phyloP scores from a whole-genome alignment of 2,329 filamentous ascomycete genomes.

The Sphaerulina vaccinii region DNA sequence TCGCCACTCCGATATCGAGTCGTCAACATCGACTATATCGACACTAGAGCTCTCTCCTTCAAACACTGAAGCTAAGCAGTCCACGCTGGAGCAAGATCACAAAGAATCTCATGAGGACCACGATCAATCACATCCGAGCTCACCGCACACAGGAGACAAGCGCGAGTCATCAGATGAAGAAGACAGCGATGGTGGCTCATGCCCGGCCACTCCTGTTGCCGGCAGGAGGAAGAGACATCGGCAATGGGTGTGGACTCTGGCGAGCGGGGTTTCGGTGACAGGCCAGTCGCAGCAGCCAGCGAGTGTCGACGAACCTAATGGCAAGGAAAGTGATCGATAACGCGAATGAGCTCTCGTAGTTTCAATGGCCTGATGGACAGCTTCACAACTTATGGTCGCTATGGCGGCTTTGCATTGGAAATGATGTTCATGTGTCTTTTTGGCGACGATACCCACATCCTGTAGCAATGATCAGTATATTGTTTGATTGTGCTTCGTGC shows the following conservation, averaged over 20 bases:
- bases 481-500: background rate
- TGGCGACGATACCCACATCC: background rate
- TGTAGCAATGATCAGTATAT: background rate
- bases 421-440: no score
- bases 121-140: conserved; percentile 2
- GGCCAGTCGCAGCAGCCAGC: background rate
- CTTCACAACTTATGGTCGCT: no score
- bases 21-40: conserved; percentile 38
- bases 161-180: conserved; percentile 52
- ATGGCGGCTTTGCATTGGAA: no score
- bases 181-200: conserved; percentile 43
- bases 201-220: conserved; percentile 54
- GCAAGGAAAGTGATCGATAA: no score
- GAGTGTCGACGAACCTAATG: no score
- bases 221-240: conserved; percentile 54
- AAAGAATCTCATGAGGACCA: background rate
- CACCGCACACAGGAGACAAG: conserved; percentile 39
- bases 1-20: conserved; percentile 56
- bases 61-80: conserved; percentile 5
- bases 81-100: conserved; percentile 1
- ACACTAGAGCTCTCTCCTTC: conserved; percentile 29
- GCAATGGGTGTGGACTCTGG: conserved; percentile 59
- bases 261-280: background rate
- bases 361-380: no score
- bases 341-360: no score